Conservation (phyloP, 2,329 filamentous ascomycete species). For the Clonostachys chloroleuca region DNA sequence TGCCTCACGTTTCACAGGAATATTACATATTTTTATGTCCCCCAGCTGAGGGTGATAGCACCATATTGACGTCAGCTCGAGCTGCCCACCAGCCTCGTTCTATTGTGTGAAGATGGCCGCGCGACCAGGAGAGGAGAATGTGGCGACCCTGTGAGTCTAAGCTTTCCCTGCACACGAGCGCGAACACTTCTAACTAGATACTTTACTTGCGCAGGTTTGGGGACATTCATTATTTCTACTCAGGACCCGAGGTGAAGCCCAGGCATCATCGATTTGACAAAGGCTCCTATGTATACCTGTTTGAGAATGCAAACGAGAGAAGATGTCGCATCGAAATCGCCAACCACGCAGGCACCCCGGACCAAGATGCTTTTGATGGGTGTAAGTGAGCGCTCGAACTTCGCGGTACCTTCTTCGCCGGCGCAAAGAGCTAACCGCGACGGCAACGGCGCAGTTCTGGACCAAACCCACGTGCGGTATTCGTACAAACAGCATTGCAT, state of each 20-base stretch:
- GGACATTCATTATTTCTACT: conserved; percentile 77
- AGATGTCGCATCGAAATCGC: conserved; percentile 71
- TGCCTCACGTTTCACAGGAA: too few relatives aligned
- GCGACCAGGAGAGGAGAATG: conserved; percentile 43
- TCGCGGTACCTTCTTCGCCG: not conserved
- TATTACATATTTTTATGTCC: too few relatives aligned
- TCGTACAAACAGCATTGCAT: conserved; percentile 71
- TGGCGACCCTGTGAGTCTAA: conserved; percentile 42
- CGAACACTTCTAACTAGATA: not conserved
- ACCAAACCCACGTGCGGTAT: conserved; percentile 61
- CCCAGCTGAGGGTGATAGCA: too few relatives aligned
- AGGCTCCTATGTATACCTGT: conserved; percentile 75
- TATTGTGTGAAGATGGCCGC: conserved; percentile 32
- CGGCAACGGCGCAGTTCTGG: conserved; percentile 48
- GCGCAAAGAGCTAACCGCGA: conserved; percentile 3
- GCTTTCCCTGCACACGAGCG: not conserved
- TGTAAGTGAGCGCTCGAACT: conserved; percentile 43
- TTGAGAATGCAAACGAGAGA: conserved; percentile 65
- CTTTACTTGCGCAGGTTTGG: conserved; percentile 53
- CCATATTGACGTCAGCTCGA: too few relatives aligned
- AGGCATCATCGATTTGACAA: conserved; percentile 80
- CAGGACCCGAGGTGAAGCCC: conserved; percentile 59
- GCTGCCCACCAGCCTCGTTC: too few relatives aligned
- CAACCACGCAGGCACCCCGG: conserved; percentile 67
- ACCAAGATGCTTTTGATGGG: conserved; percentile 78